A percentile compares a stretch with the other conserved stretches of the same genome.
phyloP scores from a whole-genome alignment of 139 green algal genomes.

The Gonium pectorale region DNA sequence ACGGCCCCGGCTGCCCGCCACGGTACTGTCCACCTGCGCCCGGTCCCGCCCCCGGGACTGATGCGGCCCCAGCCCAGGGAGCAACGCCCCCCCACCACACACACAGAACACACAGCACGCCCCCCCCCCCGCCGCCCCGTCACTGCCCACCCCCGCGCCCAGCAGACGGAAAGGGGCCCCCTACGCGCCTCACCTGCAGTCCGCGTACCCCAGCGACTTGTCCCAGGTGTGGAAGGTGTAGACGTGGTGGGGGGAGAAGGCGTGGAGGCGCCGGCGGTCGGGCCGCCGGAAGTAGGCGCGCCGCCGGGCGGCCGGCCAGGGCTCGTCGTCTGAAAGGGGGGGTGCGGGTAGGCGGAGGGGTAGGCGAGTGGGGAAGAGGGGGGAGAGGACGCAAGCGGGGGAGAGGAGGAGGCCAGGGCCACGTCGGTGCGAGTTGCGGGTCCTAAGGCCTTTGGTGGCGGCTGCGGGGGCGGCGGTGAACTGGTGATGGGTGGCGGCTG shows the following conservation, averaged over 20 bases:
- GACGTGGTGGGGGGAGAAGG: slow-evolving; percentile 12
- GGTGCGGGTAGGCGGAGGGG: not conserved
- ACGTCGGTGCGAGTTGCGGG: too few relatives aligned
- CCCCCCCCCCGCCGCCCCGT: too few relatives aligned
- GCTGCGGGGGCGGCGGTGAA: not conserved
- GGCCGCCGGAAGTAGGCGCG: slow-evolving; percentile 6
- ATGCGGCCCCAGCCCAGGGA: too few relatives aligned
- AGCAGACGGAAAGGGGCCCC: too few relatives aligned
- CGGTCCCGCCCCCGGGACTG: too few relatives aligned
- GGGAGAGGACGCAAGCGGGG: not conserved
- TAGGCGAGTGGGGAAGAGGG: not conserved
- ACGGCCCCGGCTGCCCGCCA: too few relatives aligned
- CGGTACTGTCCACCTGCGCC: too few relatives aligned
- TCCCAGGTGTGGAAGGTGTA: slow-evolving; percentile 34
- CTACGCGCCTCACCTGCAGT: not conserved
- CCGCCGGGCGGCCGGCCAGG: slow-evolving; percentile 6
- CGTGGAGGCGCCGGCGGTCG: not conserved
- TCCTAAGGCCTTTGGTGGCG: too few relatives aligned
- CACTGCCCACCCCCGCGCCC: too few relatives aligned
- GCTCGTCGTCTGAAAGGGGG: not conserved
- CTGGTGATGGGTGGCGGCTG: not conserved
- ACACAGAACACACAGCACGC: too few relatives aligned
- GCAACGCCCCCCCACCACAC: too few relatives aligned
- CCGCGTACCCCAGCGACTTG: slow-evolving; percentile 11
- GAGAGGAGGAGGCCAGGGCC: not conserved